phyloP scores from a whole-genome alignment of 2,329 filamentous ascomycete species.

The Microdochium bolleyi region DNA sequence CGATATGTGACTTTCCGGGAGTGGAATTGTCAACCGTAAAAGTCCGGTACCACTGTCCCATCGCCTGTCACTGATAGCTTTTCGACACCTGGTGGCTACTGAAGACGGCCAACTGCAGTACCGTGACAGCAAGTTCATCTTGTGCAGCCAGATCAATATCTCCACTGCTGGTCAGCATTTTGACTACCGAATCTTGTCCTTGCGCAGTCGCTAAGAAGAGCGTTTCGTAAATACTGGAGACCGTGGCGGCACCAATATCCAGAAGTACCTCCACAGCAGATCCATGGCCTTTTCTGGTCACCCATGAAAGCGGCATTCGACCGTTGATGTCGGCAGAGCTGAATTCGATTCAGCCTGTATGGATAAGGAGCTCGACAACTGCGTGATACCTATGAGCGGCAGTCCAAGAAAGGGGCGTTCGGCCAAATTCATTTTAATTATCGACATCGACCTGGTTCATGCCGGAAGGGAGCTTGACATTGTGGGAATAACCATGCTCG shows the following conservation, averaged over 20 bases:
- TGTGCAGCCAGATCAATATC: not conserved
- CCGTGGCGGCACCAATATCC: not conserved
- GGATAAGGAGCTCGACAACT: not conserved
- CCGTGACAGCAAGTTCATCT: not conserved
- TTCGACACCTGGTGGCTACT: not conserved
- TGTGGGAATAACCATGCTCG: not conserved
- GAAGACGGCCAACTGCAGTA: not conserved
- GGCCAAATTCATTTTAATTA: not conserved
- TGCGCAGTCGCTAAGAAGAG: not conserved
- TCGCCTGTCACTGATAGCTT: not conserved
- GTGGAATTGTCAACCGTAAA: not conserved
- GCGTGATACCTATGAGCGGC: not conserved
- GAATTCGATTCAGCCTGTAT: not conserved
- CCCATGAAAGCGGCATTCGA: not conserved
- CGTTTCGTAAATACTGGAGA: not conserved
- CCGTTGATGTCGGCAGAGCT: not conserved
- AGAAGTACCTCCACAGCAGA: not conserved
- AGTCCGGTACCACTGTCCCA: not conserved
- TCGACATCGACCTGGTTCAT: not conserved
- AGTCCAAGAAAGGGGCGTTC: not conserved
- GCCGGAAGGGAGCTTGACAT: not conserved
- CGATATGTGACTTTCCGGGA: not conserved
- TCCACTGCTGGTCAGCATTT: not conserved
- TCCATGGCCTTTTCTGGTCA: not conserved
- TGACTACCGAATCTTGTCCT: not conserved